These are phyloP conservation scores for Trametes elegans DNA, from an alignment of 768 basidiomycete species.

Conservation along the genomic window DNA sequence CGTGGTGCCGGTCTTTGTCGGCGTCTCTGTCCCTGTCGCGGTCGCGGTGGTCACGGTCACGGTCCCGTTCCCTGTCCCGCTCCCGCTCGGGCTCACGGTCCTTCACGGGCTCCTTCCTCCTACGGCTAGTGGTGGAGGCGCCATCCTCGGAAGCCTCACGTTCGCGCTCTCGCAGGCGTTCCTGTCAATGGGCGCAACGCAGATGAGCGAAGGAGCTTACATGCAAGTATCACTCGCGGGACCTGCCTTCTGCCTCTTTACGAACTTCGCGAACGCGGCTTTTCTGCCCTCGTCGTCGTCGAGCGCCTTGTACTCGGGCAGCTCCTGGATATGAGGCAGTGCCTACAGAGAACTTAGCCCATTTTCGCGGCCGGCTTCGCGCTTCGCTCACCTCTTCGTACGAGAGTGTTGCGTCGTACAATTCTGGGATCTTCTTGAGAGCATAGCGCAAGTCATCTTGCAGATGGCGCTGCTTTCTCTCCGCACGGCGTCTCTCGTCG, in stretches of 20 bases:
- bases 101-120: constrained; percentile 67
- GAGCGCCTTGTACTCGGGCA: constrained; percentile 84
- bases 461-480: constrained; percentile 80
- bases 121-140: constrained; percentile 73
- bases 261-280: constrained; percentile 82
- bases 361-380: neutral
- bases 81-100: constrained; percentile 38
- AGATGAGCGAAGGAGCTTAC: neutral
- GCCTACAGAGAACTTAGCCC: constrained; percentile 41
- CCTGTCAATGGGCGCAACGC: constrained; percentile 39
- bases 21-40: constrained; percentile 26
- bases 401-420: constrained; percentile 68
- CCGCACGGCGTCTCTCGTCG: constrained; percentile 83
- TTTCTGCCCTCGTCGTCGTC: constrained; percentile 85
- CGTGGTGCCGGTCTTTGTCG: constrained; percentile 38
- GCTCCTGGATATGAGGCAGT: constrained; percentile 72
- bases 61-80: constrained; percentile 32
- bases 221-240: neutral
- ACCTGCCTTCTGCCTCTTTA: constrained; percentile 84
- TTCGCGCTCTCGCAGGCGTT: constrained; percentile 63
- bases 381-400: constrained; percentile 75
- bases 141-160: constrained; percentile 74
- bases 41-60: constrained; percentile 27
- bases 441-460: constrained; percentile 98
- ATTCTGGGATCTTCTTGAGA: constrained; percentile 82